phyloP scores from a whole-genome alignment of 2,329 filamentous ascomycete genomes.

The Tolypocladium ovalisporum region DNA sequence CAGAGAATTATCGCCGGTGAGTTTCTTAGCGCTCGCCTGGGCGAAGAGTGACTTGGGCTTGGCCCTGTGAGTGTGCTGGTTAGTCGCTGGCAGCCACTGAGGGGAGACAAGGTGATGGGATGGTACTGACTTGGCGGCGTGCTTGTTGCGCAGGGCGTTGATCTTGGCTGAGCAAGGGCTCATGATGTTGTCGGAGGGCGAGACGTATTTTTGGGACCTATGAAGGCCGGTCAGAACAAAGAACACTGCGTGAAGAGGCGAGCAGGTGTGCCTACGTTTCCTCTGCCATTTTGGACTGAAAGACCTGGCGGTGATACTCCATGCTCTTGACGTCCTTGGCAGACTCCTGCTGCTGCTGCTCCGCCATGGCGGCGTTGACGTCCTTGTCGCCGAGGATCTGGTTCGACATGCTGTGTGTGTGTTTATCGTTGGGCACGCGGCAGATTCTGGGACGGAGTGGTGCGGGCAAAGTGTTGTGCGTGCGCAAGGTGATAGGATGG shows the following conservation, averaged over 20 bases:
- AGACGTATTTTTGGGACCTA: conserved; percentile 45
- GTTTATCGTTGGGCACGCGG: not conserved
- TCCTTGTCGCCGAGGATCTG: conserved; percentile 56
- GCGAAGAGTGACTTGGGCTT: conserved; percentile 61
- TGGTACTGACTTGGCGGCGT: conserved; percentile 59
- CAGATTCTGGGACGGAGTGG: not conserved
- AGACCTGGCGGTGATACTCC: conserved; percentile 67
- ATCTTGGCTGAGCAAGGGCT: conserved; percentile 79
- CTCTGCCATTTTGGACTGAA: conserved; percentile 61
- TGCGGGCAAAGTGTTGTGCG: too few relatives aligned
- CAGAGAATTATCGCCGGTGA: conserved; percentile 34
- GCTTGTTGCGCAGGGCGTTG: conserved; percentile 68
- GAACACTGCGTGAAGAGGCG: too few relatives aligned
- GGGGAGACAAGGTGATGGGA: not conserved
- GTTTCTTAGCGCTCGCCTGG: conserved; percentile 53
- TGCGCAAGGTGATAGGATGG: not conserved
- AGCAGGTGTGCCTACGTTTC: conserved; percentile 44
- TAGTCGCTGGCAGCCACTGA: not conserved
- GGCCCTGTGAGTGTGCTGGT: conserved; percentile 28
- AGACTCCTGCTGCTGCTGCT: conserved; percentile 10
- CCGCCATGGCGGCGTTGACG: conserved; percentile 44
- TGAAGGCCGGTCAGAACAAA: not conserved
- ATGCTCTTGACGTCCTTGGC: conserved; percentile 51
- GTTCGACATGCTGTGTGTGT: conserved; percentile 22
- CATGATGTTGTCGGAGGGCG: conserved; percentile 82